Evolutionary conservation across 257 asterid species (phyloP).

Genomic region (Agastache rugosa): DNA sequence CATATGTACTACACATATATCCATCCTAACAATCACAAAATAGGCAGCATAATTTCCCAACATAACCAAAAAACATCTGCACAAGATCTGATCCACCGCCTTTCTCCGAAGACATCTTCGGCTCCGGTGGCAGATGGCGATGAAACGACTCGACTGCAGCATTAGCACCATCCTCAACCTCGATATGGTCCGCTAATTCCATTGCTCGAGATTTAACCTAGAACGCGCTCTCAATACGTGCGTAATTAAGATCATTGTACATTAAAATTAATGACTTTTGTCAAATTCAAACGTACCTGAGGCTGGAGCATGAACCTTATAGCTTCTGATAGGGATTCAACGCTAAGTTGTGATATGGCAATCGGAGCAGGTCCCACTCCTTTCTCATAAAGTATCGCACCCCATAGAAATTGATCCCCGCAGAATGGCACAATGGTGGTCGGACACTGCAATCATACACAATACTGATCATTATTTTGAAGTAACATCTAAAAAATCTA

Average conservation of each 20-base stretch:
- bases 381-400: conserved; percentile 64
- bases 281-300: conserved; percentile 48
- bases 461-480: not conserved
- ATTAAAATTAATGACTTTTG: not conserved
- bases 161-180: conserved; percentile 83
- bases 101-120: conserved; percentile 41
- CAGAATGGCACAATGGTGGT: conserved; percentile 88
- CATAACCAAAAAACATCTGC: conserved; percentile 69
- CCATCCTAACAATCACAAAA: not conserved
- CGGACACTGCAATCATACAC: conserved; percentile 72
- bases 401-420: conserved; percentile 96
- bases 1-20: not conserved
- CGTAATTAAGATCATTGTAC: not conserved
- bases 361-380: conserved; percentile 89
- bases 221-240: not conserved
- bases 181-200: conserved; percentile 62
- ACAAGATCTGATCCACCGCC: conserved; percentile 51
- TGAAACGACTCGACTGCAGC: conserved; percentile 91
- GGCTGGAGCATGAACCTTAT: conserved; percentile 89
- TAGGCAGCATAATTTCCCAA: conserved; percentile 65
- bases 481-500: not conserved
- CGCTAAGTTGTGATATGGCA: conserved; percentile 70
- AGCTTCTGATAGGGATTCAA: conserved; percentile 79
- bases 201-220: not conserved
- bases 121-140: conserved; percentile 71